phyloP scores from a whole-genome alignment of 108 stramenopile genomes.

The Tribonema minus region DNA sequence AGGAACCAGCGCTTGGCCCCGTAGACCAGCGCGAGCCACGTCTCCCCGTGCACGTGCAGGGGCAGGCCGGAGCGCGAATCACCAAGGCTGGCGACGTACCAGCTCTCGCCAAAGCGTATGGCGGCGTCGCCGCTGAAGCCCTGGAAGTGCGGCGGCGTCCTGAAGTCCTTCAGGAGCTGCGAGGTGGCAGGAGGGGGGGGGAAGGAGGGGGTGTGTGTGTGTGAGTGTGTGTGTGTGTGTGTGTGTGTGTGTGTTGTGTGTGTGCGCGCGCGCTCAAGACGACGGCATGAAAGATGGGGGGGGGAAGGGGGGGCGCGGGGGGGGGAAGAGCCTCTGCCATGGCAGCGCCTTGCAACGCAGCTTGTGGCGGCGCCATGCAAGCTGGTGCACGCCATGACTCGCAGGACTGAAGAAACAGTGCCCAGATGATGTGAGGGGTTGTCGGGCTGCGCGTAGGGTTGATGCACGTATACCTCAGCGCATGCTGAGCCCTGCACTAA shows the following conservation, averaged over 20 bases:
- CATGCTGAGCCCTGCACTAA: no score
- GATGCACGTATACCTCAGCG: no score
- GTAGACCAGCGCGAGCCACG: conserved; percentile 49
- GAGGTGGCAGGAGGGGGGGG: background rate
- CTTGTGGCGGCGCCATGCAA: background rate
- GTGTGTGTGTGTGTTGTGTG: no score
- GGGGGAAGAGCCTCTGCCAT: background rate
- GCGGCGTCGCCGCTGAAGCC: conserved; percentile 19
- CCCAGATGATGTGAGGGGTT: no score
- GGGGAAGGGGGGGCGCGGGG: no score
- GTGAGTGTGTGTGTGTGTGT: background rate
- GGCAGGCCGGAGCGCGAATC: conserved; percentile 44
- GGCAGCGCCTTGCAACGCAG: background rate
- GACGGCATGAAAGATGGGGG: background rate
- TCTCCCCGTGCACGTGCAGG: conserved; percentile 48
- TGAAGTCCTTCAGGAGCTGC: conserved; percentile 13
- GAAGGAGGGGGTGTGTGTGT: no score
- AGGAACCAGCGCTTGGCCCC: conserved; percentile 48
- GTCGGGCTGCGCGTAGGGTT: no score
- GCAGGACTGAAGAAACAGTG: background rate
- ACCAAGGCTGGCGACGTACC: conserved; percentile 18
- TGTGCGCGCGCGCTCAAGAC: background rate
- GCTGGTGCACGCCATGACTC: background rate
- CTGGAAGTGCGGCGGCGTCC: conserved; percentile 22
- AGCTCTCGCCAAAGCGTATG: conserved; percentile 7